Base-by-base conservation (phyloP, 1,284 basidiomycete species). In the Hemileia vastatrix region DNA sequence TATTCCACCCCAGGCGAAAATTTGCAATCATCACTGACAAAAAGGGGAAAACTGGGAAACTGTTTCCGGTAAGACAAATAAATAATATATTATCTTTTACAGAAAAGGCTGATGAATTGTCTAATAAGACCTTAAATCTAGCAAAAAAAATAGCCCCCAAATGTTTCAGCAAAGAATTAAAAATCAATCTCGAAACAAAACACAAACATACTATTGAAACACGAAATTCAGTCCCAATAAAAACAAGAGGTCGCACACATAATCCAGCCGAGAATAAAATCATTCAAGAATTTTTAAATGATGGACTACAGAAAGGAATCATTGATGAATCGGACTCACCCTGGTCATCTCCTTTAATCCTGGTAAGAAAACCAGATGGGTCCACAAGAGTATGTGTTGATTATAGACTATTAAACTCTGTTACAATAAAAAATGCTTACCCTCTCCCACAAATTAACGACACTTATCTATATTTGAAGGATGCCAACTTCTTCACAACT, bases 131-230 rank as follows among this genome's bases (percentile, higher is more conserved):
- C n/a, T 48, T 4, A 8, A 3, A 11, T 3, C 4, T 57, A 3
- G 55, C 44, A 8, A 5, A 33, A 19, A 31, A 32, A n/a, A 57
- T 27, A 3, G 24, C 55, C n/a, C 44, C 55, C 6, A 15, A 57
- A 18, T 1, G 23, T 8, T 57, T 45, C 13, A 23, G 32, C 0
- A 21, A 57, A 24, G 33, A 45, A 8, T 31, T 47, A 6, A 45
- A 31, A 1, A 23, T 48, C 18, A 27, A 36, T 21, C 23, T 27
- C 1, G 27, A 48, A 6, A 13, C 32, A 31, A 45, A 48, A 23
- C 48, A 45, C 19, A 18, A 48, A 32, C 55, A 57, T 4, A 18
- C 24, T n/a, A 57, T 57, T 2, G 45, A 57, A 4, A 57, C 55
- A 8, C 24, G 44, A 6, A 45, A 45, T 3, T 11, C 33, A 2